Conservation (phyloP, 2,329 filamentous ascomycete species). For the Gaeumannomyces sp. region DNA sequence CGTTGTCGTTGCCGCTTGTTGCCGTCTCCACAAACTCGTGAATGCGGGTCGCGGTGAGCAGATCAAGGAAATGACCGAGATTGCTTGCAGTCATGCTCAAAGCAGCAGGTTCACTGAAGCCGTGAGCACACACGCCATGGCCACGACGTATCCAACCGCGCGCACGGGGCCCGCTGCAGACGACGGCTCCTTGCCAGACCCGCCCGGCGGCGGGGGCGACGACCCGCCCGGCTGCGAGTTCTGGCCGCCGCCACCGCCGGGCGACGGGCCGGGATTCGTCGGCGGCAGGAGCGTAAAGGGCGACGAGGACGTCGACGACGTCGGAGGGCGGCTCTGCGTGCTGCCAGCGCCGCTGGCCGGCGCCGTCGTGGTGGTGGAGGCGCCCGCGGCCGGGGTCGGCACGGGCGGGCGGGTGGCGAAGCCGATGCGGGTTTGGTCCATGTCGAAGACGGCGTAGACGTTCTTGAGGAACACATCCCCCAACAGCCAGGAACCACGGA, state of each 20-base stretch:
- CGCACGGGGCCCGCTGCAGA: background rate
- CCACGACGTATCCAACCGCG: background rate
- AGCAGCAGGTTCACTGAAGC: background rate
- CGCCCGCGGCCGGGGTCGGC: background rate
- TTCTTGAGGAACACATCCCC: slow-evolving; percentile 87
- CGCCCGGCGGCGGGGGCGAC: background rate
- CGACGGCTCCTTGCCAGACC: background rate
- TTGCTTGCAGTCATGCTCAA: background rate
- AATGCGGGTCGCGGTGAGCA: too few relatives aligned
- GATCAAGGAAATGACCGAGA: too few relatives aligned
- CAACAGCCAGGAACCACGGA: slow-evolving; percentile 66
- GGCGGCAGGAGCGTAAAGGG: background rate
- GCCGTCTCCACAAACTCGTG: too few relatives aligned
- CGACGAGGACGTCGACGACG: slow-evolving; percentile 2
- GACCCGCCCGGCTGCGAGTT: background rate
- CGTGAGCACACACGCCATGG: background rate
- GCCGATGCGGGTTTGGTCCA: slow-evolving; percentile 61
- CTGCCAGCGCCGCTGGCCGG: background rate
- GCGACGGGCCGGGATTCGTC: background rate
- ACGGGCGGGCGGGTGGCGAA: slow-evolving; percentile 16
- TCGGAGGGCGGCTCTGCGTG: background rate
- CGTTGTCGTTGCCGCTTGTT: too few relatives aligned
- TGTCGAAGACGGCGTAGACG: slow-evolving; percentile 81
- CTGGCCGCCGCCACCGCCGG: background rate
- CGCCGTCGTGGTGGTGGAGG: slow-evolving; percentile 17